Evolutionary conservation across 192 early-diverging fungal genomes (phyloP).

Genomic region (Lobosporangium transversale): DNA sequence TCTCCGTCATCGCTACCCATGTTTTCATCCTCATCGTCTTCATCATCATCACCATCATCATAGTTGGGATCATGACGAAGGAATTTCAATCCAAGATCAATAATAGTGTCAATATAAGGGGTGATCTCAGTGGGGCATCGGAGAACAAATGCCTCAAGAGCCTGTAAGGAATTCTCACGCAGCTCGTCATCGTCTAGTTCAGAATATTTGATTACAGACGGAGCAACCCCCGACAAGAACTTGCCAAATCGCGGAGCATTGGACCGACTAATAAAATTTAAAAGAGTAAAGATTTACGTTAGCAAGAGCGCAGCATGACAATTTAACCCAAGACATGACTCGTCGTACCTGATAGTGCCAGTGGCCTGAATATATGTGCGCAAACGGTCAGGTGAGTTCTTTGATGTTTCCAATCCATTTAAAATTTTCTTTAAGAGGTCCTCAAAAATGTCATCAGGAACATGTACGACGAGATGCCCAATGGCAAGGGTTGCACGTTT

Average conservation of each 20-base stretch:
- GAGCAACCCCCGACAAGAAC: constrained; percentile 68
- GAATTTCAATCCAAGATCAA: constrained; percentile 68
- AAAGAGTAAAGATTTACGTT: not conserved
- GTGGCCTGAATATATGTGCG: constrained; percentile 77
- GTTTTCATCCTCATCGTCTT: constrained; percentile 69
- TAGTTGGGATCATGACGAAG: constrained; percentile 91
- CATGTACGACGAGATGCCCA: constrained; percentile 71
- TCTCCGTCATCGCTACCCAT: constrained; percentile 70
- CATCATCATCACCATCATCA: constrained; percentile 76
- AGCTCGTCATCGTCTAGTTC: constrained; percentile 80
- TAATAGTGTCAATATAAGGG: constrained; percentile 67
- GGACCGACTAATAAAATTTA: constrained; percentile 69
- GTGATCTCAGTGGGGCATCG: constrained; percentile 82
- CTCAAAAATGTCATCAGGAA: constrained; percentile 77
- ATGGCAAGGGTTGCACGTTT: constrained; percentile 81
- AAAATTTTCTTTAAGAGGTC: constrained; percentile 66
- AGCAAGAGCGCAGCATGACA: constrained; percentile 8
- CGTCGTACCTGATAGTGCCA: constrained; percentile 73
- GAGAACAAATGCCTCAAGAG: constrained; percentile 80
- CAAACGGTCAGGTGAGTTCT: constrained; percentile 69
- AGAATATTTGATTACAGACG: constrained; percentile 69
- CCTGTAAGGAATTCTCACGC: constrained; percentile 82
- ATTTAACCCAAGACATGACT: not conserved
- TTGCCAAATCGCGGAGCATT: constrained; percentile 74
- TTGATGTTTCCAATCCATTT: constrained; percentile 61